Base-by-base conservation (phyloP, 805 yeast genomes). In the Kodamaea laetipori region DNA sequence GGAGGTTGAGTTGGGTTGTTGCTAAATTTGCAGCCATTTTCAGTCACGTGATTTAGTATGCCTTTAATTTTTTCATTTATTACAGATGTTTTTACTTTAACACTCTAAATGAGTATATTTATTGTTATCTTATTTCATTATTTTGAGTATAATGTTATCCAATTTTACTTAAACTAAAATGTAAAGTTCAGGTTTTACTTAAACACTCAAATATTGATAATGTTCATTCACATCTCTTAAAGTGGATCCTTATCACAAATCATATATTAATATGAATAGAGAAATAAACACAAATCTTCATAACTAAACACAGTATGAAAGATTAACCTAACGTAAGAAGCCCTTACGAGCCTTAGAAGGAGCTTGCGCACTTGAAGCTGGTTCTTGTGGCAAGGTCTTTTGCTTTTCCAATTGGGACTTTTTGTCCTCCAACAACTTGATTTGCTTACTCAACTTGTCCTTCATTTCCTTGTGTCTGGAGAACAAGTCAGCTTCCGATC, bases 381-480 rank as follows among this genome's bases (percentile, higher is more conserved):
- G 79, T 48, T 74, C 77, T 48, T 65, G 67, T 50, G 77, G 77
- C 54, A 73, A 77, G 42, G 63, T 77, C 75, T 71, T 74, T 56
- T 68, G 76, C 56, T 67, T 68, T 64, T 86, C 94, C 55, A 94
- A 75, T 63, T 82, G 88, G 49, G 75, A 78, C 70, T 90, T 90
- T 71, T 88, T 89, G 53, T 90, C 97, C 66, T 94, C 98, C 59
- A 94, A 77, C 57, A 90, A 80, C 61, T 84, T 85, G 53, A 92
- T 81, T 69, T 92, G 97, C 65, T 86, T 86, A 52, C 85, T 75
- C 63, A 94, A 78, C 69, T 88, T 89, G 61, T 92, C 97, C 69
- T 92, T 92, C 92, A 92, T 90, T 67, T 94, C 98, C 68, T 89
- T 88, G 69, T 94, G 99, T 66, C 95, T 84, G 31, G 94, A 80